Percentiles rank a stretch among this genome's conserved stretches.
phyloP scores from a whole-genome alignment of 2,329 filamentous ascomycete genomes.

The Xylaria sp. region DNA sequence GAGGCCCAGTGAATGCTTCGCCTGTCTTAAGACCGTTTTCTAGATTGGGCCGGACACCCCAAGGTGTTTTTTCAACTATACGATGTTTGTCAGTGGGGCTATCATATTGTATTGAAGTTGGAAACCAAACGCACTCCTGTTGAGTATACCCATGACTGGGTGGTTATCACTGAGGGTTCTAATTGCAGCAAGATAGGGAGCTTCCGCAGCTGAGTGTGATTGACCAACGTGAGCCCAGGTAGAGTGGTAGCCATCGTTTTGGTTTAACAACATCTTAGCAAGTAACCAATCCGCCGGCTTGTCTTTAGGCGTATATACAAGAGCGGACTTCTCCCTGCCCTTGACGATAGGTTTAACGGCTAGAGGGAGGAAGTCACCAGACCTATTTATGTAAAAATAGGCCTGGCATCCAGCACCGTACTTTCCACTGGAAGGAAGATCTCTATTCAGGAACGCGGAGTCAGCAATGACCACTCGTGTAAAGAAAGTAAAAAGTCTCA shows the following conservation, averaged over 20 bases:
- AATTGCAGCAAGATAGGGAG: conserved; percentile 50
- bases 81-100: conserved; percentile 9
- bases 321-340: conserved; percentile 39
- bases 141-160: conserved; percentile 48
- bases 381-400: conserved; percentile 52
- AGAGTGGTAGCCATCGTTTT: conserved; percentile 53
- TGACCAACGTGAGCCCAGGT: conserved; percentile 51
- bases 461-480: neutral
- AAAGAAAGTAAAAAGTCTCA: neutral
- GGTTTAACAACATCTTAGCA: conserved; percentile 56
- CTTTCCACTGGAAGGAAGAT: conserved; percentile 29
- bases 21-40: conserved; percentile 9
- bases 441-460: neutral
- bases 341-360: conserved; percentile 52
- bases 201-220: conserved; percentile 52
- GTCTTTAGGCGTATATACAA: conserved; percentile 55
- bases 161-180: conserved; percentile 51
- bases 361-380: conserved; percentile 52
- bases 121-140: conserved; percentile 39
- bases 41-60: conserved; percentile 39
- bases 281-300: conserved; percentile 52
- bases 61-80: conserved; percentile 41
- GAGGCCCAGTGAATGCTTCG: conserved; percentile 29
- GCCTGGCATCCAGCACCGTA: conserved; percentile 51
- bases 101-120: neutral